A percentile compares a stretch with the other conserved stretches of the same genome.
Evolutionary conservation across 805 yeast genomes (phyloP).

Genomic region (Candida pseudofarinosa): DNA sequence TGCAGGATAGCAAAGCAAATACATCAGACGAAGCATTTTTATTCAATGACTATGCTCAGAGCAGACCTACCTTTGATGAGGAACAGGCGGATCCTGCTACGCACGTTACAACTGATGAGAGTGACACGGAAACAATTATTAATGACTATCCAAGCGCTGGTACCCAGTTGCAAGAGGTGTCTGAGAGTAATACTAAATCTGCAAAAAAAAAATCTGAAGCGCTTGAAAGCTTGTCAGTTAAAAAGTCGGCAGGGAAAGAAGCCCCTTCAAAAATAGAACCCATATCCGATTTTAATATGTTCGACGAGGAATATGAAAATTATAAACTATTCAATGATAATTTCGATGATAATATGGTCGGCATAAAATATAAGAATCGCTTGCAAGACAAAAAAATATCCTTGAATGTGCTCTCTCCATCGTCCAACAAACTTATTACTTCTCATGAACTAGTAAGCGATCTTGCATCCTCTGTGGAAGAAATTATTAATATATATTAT

Average conservation of each 20-base stretch:
- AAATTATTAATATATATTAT: constrained; percentile 10
- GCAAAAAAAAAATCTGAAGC: constrained; percentile 2
- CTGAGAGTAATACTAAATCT: background rate
- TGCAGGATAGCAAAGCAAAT: background rate
- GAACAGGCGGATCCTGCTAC: constrained; percentile 1
- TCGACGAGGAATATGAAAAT: constrained; percentile 1
- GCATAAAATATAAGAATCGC: constrained; percentile 8
- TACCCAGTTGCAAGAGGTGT: background rate
- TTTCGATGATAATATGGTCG: constrained; percentile 6
- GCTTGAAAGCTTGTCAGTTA: background rate
- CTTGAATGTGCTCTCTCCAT: constrained; percentile 1
- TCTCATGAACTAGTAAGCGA: background rate
- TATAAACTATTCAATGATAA: constrained; percentile 10
- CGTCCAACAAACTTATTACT: background rate
- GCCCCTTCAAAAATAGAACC: background rate
- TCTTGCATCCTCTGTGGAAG: constrained; percentile 1
- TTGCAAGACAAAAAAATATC: background rate
- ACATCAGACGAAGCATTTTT: background rate
- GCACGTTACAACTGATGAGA: constrained; percentile 10
- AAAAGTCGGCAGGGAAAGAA: background rate
- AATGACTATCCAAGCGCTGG: constrained; percentile 15
- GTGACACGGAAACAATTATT: constrained; percentile 28
- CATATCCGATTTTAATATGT: background rate
- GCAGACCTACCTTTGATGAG: background rate
- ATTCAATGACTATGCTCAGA: background rate